phyloP scores from a whole-genome alignment of 164 flowering plant species.

The Kalanchoe fedtschenkoi region DNA sequence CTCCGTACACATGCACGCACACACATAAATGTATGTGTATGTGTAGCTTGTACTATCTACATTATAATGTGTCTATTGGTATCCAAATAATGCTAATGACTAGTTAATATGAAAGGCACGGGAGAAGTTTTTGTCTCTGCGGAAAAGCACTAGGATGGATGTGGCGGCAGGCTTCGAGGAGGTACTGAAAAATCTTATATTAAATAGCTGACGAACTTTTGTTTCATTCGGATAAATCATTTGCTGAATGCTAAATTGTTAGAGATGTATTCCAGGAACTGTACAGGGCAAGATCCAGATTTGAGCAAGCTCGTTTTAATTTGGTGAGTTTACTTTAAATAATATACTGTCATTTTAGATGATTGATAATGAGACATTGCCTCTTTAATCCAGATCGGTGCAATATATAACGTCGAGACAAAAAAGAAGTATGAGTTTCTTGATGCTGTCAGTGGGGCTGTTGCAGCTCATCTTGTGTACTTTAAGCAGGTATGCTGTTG shows the following conservation, averaged over 20 bases:
- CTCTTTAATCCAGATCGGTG: slow-evolving; percentile 29
- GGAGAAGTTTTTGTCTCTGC: slow-evolving; percentile 54
- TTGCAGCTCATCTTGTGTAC: slow-evolving; percentile 93
- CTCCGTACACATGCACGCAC: not conserved
- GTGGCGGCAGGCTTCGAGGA: slow-evolving; percentile 44
- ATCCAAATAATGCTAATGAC: not conserved
- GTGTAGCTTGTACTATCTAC: not conserved
- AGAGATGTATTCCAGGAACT: slow-evolving; percentile 58
- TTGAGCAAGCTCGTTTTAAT: slow-evolving; percentile 71
- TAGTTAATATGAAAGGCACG: slow-evolving; percentile 37
- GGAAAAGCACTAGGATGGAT: slow-evolving; percentile 53
- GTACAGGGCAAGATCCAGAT: slow-evolving; percentile 48
- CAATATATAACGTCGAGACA: slow-evolving; percentile 58
- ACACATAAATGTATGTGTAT: not conserved
- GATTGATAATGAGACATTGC: not conserved
- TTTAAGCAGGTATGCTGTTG: slow-evolving; percentile 64
- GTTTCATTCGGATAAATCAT: slow-evolving; percentile 9
- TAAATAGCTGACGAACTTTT: not conserved
- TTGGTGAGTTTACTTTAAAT: slow-evolving; percentile 27
- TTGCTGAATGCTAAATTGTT: slow-evolving; percentile 32
- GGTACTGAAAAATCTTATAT: slow-evolving; percentile 23
- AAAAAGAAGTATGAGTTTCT: slow-evolving; percentile 90
- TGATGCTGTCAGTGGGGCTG: slow-evolving; percentile 88
- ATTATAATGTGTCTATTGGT: not conserved
- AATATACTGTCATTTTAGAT: not conserved